Base-by-base conservation (phyloP, 495 filamentous ascomycete genomes). In the Talaromyces liani region DNA sequence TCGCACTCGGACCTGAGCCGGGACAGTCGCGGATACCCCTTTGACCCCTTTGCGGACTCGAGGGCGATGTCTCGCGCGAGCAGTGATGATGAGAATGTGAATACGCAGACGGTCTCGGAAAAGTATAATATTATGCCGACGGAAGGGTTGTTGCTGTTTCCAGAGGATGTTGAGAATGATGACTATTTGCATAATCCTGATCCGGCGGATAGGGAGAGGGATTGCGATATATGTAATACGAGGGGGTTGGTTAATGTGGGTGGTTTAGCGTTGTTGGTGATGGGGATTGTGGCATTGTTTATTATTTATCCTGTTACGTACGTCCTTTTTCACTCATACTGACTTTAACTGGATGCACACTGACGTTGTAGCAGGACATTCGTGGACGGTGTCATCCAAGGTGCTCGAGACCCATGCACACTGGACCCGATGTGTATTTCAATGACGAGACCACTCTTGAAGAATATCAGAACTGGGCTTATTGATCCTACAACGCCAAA, bases 61-160 rank as follows among this genome's bases (percentile, higher is more conserved):
- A 79, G 83, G 68, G 77, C 82, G 2, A 82, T 83, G 14, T 90
- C 87, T 51, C 75, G 82, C 63, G 81, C 82, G 6, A 85, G 79
- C 0, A 88, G 86, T 65, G 86, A 89, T 47, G 86, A 88, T 22
- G 80, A 87, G 31, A 77, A 85, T 66, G 72, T 91, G 31, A 91
- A 89, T 67, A 91, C 87, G 4, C 88, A 91, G 72, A 91, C 89
- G 4, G 89, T 91, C 2, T 86, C 86, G 12, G 87, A 90, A 65
- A 91, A 91, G 68, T 91, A 87, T 68, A 90, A 89, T 67, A 91
- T 91, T 58, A 80, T 86, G 73, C 89, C 89, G 2, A 88, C 86
- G 6, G 84, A 86, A 34, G 88, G 86, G 0, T 71, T 92, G 63
- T 69, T 92, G 29, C 71, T 91, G 22, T 91, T 88, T 68, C 89